Evolutionary conservation across 2,329 filamentous ascomycete genomes (phyloP), one percentile per base, ranked within the genome.

Genomic region (Pseudogymnoascus sp.): DNA sequence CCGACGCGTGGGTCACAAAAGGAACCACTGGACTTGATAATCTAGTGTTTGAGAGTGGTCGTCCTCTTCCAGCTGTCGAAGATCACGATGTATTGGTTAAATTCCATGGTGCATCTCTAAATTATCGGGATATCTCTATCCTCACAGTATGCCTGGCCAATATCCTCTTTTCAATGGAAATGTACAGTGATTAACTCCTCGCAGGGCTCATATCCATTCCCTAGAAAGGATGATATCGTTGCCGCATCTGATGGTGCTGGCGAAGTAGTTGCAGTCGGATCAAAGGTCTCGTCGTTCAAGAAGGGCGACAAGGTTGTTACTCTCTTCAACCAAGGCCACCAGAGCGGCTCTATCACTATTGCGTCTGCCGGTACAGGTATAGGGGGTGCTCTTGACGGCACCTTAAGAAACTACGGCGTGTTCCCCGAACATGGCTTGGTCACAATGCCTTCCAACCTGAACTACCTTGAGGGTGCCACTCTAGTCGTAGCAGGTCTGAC

Each of bases 371-470:
- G 63, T 0, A 81, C 79, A 1, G 83, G 83, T n/a, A 74, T 87
- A 1, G 85, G 85, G 52, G 84, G 83, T 55, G 75, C 74, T 2
- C 60, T 85, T 1, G 68, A 76, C 2, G 80, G 80, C 12, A 76
- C 77, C 0, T 65, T 82, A n/a, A 74, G 75, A 4, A 74, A 79
- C 61, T 78, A 80, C 62, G 76, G 79, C 12, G 72, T 76, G 21
- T 82, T 82, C 66, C 75, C 77, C 4, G 78, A 78, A 70, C 72
- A 88, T 52, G 85, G 84, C 0, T 78, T 90, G 2, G 85, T 90
- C 7, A 70, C 73, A 39, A 79, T 82, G 68, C 87, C 87, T 0
- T 67, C 70, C 3, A 77, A 76, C 13, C 70, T 85, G 4, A 76
- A 67, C 60, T 77, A 74, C 42, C 63, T 74, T 1, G 80, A 84